Evolutionary conservation across 441 rosid genomes (phyloP).

Genomic region (Populus hybrid): DNA sequence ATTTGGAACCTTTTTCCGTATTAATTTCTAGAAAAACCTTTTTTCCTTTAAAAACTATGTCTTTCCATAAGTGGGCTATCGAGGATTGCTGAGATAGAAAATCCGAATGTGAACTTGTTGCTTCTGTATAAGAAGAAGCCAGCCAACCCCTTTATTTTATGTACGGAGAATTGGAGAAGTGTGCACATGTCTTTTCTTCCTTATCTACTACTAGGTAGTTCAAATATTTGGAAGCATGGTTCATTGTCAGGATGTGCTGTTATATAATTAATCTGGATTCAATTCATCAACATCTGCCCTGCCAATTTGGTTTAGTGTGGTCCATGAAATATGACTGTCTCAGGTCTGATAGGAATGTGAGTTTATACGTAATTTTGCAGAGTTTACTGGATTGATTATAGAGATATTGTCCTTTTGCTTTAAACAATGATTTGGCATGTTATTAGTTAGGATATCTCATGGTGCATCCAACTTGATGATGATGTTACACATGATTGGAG

Average conservation of each 20-base stretch:
- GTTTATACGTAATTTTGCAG: not conserved
- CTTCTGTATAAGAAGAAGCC: not conserved
- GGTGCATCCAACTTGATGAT: not conserved
- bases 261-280: not conserved
- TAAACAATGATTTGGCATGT: not conserved
- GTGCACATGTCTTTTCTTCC: not conserved
- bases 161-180: not conserved
- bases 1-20: not conserved
- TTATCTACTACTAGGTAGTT: not conserved
- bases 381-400: not conserved
- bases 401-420: not conserved
- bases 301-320: not conserved
- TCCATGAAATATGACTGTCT: not conserved
- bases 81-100: not conserved
- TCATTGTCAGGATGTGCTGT: not conserved
- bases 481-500: not conserved
- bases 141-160: not conserved
- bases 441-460: not conserved
- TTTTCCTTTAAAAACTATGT: not conserved
- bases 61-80: not conserved
- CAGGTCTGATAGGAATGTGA: not conserved
- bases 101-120: not conserved
- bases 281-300: not conserved
- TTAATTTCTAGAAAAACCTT: not conserved
- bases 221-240: not conserved